Conservation (phyloP, 108 stramenopile genomes). For the Schizochytrium sp. region DNA sequence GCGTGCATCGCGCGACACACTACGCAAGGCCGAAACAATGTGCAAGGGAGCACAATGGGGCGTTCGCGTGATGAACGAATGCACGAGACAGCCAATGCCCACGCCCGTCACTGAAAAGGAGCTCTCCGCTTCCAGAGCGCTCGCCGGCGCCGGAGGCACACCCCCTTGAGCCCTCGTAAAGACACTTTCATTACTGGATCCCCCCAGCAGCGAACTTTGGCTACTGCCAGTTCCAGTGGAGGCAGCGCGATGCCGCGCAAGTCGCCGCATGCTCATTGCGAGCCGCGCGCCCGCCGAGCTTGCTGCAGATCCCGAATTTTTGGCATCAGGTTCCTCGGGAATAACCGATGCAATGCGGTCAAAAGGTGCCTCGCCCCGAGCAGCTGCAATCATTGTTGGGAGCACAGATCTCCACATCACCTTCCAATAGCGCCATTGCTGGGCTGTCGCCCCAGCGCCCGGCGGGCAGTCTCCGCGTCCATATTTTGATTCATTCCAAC, state of each 20-base stretch:
- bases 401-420: background rate
- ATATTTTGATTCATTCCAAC: too few relatives aligned
- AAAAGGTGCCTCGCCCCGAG: background rate
- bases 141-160: too few relatives aligned
- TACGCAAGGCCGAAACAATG: background rate
- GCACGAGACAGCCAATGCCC: background rate
- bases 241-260: background rate
- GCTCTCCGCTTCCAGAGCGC: background rate
- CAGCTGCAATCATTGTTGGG: background rate
- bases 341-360: background rate
- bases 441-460: background rate
- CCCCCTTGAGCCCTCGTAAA: too few relatives aligned
- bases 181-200: background rate
- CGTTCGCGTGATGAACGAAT: background rate
- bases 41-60: background rate
- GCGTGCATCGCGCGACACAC: background rate
- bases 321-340: background rate
- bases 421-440: background rate
- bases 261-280: background rate
- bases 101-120: background rate
- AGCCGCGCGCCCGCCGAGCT: background rate
- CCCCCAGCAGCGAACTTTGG: background rate
- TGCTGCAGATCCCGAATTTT: background rate
- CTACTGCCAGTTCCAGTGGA: background rate
- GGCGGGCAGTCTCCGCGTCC: too few relatives aligned